Base-by-base conservation (phyloP, 2,329 filamentous ascomycete species). In the Penicillium occitanis region DNA sequence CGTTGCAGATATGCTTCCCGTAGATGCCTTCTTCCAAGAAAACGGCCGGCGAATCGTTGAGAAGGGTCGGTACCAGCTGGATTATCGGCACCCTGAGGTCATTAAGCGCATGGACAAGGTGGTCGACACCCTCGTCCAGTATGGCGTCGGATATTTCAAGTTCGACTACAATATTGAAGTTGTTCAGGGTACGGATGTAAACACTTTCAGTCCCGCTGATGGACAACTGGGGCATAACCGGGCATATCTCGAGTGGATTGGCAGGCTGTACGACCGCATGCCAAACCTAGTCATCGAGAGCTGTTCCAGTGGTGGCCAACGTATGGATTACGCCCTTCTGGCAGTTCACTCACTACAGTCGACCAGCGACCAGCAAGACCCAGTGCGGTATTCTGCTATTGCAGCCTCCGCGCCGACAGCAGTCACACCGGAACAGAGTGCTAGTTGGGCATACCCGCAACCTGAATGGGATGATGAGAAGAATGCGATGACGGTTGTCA, bases 141-240 rank as follows among this genome's bases (percentile, higher is more conserved):
- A 73, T n/a, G 74, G 74, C 0, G 74, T 70, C 3, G 72, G 75
- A 0, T 78, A 75, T 58, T 78, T 78, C 70, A 78, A 78, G 44
- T 77, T 78, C 55, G 76, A 78, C 67, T 78, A 78, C 64, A 78
- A 78, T 42, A 75, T 78, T 30, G 76, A 78, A 3, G 73, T 78
- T n/a, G 69, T 70, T 0, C 72, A 75, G 44, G 76, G 76, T 8
- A 78, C 76, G 0, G 76, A 78, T 50, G 40, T 71, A 30, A 42
- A 68, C 58, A 40, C 44, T 33, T 68, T 64, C 28, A 73, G 69
- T 60, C 48, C 72, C 0, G 75, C 76, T 0, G 69, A 68, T 0
- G 75, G 66, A 0, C 71, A 72, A 1, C 68, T 78, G 1, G 72
- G 69, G 2, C 76, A 79, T 64, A 69, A 77, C 1, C 71, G 75